Conservation (phyloP, 2,329 filamentous ascomycete genomes). For the Pezicula rhizophila region DNA sequence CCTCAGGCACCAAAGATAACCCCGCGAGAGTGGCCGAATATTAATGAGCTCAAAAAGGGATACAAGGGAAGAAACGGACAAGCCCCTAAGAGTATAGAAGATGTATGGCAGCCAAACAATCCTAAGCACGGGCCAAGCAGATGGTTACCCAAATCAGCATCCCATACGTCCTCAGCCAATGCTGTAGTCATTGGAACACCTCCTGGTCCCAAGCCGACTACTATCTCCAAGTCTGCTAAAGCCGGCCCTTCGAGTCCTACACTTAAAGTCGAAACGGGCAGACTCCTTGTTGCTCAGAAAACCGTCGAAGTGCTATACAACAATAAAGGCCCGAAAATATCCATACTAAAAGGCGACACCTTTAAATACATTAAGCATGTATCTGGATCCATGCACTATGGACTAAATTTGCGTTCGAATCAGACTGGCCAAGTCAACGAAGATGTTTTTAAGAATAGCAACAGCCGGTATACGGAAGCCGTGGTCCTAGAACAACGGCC, state of each 20-base stretch:
- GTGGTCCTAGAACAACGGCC: neutral
- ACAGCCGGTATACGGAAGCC: neutral
- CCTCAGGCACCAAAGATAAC: neutral
- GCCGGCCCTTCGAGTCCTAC: neutral
- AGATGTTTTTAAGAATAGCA: constrained; percentile 10
- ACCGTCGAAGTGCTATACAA: neutral
- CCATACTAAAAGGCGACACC: constrained; percentile 11
- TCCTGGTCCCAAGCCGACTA: neutral
- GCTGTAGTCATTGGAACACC: neutral
- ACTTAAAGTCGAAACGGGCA: constrained; percentile 6
- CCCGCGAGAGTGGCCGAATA: neutral
- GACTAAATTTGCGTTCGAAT: constrained; percentile 11
- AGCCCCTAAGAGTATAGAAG: constrained; percentile 5
- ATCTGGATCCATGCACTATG: constrained; percentile 14
- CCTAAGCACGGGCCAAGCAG: constrained; percentile 3
- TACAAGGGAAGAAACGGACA: constrained; percentile 10
- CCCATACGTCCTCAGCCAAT: constrained; percentile 4
- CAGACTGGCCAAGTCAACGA: constrained; percentile 11
- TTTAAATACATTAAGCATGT: constrained; percentile 15
- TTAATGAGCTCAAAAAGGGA: constrained; percentile 3
- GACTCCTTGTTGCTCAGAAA: constrained; percentile 8
- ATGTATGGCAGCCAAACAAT: constrained; percentile 20
- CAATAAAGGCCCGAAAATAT: constrained; percentile 4
- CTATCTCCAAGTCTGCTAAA: neutral
- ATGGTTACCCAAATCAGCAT: neutral